Conservation (phyloP, 129 eudicot species). For the Escallonia rubra region DNA sequence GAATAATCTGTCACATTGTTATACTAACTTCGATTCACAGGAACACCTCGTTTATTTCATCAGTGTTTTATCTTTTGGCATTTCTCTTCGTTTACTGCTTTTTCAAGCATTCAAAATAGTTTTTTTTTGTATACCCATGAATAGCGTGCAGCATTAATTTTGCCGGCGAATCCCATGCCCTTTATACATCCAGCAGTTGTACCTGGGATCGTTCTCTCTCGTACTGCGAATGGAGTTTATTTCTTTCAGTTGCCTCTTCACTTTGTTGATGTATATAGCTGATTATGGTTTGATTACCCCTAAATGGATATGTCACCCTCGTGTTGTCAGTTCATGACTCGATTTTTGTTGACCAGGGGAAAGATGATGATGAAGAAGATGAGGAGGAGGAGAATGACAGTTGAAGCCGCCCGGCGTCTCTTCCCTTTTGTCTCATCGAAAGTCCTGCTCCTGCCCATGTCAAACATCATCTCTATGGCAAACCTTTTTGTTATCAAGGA, state of each 20-base stretch:
- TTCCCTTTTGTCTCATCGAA: background rate
- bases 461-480: background rate
- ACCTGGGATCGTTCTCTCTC: background rate
- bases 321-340: background rate
- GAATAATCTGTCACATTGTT: too few relatives aligned
- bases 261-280: background rate
- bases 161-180: too few relatives aligned
- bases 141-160: too few relatives aligned
- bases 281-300: background rate
- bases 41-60: too few relatives aligned
- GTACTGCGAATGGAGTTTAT: background rate
- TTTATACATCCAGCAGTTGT: background rate
- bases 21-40: too few relatives aligned
- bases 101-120: too few relatives aligned
- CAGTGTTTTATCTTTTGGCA: too few relatives aligned
- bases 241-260: background rate
- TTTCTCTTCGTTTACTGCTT: too few relatives aligned
- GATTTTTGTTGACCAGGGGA: slow-evolving; percentile 2
- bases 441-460: background rate
- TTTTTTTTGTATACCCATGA: too few relatives aligned
- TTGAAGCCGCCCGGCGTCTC: background rate
- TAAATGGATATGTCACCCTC: background rate
- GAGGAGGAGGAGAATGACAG: slow-evolving; percentile 14
- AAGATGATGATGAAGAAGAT: slow-evolving; percentile 10
- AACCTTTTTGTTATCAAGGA: background rate